Evolutionary conservation across 2,329 filamentous ascomycete species (phyloP), one percentile per base, ranked within the genome.

Genomic region (Ampelomyces quisqualis): DNA sequence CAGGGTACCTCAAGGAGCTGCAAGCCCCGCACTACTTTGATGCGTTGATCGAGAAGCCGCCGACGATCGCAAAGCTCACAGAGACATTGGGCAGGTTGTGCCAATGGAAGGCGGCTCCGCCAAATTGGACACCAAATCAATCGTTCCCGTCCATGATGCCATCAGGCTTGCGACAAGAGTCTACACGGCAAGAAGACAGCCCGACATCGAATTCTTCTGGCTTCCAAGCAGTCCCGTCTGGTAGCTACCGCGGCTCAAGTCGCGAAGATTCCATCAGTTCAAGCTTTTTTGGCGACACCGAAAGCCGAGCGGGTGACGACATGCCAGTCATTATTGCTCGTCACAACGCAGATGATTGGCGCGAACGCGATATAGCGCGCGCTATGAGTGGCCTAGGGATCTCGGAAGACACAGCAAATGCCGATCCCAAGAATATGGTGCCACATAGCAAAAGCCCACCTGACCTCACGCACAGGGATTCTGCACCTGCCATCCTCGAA

Each of bases 11-110:
- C n/a, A 97, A 97, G 65, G 93, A 98, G 62, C 76, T 98, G 2
- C 90, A 93, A 55, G 90, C 90, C 45, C 88, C 89, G 3, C 91
- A 98, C 70, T 88, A 96, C 68, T 98, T 98, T 61, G 90, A 97
- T 65, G 88, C 88, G 1, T 75, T 98, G 36, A 89, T 98, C 37
- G 90, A 98, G 69, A 98, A 98, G 70, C 93, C 93, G 18, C 94
- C 95, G 23, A 97, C 91, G 26, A 84, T 89, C 29, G 86, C 87
- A 3, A 97, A 97, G 69, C 70, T 98, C 34, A 89, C 84, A 0
- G 90, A 98, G 60, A 88, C 93, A 1, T 76, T 98, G 53, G 85
- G 86, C 49, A 84, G 85, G 41, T 79, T 95, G 19, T 98, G 93
- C 62, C 87, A 95, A 59, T 98, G 93, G 93, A 94, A 91, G 62